Base-by-base conservation (phyloP, 768 basidiomycete species). In the Crassisporium funariophilum region DNA sequence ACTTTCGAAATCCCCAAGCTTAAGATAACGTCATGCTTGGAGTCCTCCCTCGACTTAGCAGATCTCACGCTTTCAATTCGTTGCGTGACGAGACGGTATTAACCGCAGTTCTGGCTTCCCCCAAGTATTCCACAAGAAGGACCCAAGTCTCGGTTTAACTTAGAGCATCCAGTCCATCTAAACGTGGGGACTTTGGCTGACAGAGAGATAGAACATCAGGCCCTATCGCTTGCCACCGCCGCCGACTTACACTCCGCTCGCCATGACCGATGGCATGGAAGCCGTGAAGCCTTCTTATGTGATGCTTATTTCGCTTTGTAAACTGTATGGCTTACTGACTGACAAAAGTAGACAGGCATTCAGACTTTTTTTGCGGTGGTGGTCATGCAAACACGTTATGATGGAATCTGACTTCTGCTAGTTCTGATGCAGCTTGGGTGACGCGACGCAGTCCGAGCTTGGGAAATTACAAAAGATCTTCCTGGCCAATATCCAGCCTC, bases 201-300 rank as follows among this genome's bases (percentile, higher is more conserved):
- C 8, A 29, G 13, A 29, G 8, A 13, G 27, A 29, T 29, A 29
- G 27, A 31, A 41, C 24, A 24, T 19, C 35, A 39, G 15, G 35
- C 23, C 19, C 33, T 24, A 22, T 50, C 38, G 41, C 47, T 55
- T 52, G 54, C 54, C 54, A 50, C 47, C 54, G 54, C 54, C 54
- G 54, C 54, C 54, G 50, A 52, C 54, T 13, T 29, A 42, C 29
- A 46, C 44, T 47, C 31, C 35, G 39, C 27, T 42, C 44, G 34
- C 34, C 31, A 49, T 41, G 48, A 48, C 36, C 40, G 44, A 37
- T 49, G 51, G 47, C 47, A 56, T 52, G 40, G 54, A 56, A 56
- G 54, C 12, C 54, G n/a, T n/a, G n/a, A n/a, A n/a, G n/a, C n/a
- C n/a, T 55, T 52, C 50, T 31, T 22, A 25, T 41, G 44, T 50